These are phyloP conservation scores for Cladophialophora bantiana DNA, from an alignment of 2,329 filamentous ascomycete species.

Conservation along the genomic window DNA sequence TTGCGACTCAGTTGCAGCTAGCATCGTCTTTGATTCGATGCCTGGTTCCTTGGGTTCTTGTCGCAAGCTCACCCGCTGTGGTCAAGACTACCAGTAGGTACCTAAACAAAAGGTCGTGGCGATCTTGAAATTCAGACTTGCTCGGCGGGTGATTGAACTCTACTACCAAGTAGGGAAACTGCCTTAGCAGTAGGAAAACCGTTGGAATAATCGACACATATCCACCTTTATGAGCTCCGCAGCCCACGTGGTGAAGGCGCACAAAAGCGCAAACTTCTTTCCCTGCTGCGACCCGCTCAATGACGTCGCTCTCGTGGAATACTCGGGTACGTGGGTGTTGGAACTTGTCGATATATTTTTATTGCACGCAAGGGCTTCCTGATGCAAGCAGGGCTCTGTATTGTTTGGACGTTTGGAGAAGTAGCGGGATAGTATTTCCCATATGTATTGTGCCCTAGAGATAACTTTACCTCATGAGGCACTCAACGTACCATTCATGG, in stretches of 20 bases:
- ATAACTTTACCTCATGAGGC: too few species aligned
- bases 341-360: background rate
- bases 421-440: background rate
- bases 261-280: conserved; percentile 21
- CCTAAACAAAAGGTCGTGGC: background rate
- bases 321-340: background rate
- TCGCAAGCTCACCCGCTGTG: background rate
- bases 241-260: conserved; percentile 32
- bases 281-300: background rate
- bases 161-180: background rate
- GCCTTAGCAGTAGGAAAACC: background rate
- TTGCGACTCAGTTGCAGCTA: background rate
- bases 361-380: background rate
- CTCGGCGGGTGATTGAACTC: background rate
- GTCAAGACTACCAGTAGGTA: too few species aligned
- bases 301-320: conserved; percentile 2
- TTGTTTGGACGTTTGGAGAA: background rate
- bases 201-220: conserved; percentile 14
- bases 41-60: background rate
- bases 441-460: background rate
- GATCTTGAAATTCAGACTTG: background rate
- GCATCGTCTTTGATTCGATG: background rate
- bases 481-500: too few species aligned
- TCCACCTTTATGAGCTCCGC: conserved; percentile 30
- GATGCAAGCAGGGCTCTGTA: background rate